Base-by-base conservation (phyloP, 2,329 filamentous ascomycete species). In the Volutella citrinella region DNA sequence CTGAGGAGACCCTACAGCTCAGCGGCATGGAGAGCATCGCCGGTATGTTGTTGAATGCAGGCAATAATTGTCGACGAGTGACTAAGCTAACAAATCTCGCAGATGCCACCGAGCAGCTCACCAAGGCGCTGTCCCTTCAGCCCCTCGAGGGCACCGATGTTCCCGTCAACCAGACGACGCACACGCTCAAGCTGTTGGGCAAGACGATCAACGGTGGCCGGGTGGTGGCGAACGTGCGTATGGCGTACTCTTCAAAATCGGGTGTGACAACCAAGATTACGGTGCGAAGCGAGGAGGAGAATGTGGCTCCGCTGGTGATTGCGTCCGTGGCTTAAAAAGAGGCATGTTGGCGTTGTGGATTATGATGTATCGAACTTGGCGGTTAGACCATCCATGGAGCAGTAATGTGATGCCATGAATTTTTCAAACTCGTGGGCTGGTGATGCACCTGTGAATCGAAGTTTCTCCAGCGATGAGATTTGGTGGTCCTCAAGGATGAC, bases 181-280 rank as follows among this genome's bases (percentile, higher is more conserved):
- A 98, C 64, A 90, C 89, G 5, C 82, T 98, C 59, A 97, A 95
- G 69, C 73, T 98, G 21, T 85, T 96, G 61, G 93, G 93, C 59
- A 97, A 96, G 80, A 95, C 88, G 26, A 83, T 97, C 43, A 82
- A 78, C 20, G 93, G 91, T 21, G 93, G 93, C 48, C 84, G 84
- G 55, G 91, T 98, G 12, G 87, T 90, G 36, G 86, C 85, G 41
- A 82, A 80, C 47, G 80, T 97, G 46, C 80, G 89, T 64, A 95
- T 98, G 90, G 93, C 90, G 2, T 96, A 81, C 66, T 94, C 87
- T 42, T 81, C 85, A 54, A 95, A 94, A 75, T 84, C 83, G 30
- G 93, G 93, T 32, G 89, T 97, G 17, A 96, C 93, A 38, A 94
- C 91, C 56, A 97, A 97, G 78, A 88, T 98, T 52, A 86, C 84